phyloP scores from a whole-genome alignment of 371 early-diverging fungal species.

The Mucor piriformis region DNA sequence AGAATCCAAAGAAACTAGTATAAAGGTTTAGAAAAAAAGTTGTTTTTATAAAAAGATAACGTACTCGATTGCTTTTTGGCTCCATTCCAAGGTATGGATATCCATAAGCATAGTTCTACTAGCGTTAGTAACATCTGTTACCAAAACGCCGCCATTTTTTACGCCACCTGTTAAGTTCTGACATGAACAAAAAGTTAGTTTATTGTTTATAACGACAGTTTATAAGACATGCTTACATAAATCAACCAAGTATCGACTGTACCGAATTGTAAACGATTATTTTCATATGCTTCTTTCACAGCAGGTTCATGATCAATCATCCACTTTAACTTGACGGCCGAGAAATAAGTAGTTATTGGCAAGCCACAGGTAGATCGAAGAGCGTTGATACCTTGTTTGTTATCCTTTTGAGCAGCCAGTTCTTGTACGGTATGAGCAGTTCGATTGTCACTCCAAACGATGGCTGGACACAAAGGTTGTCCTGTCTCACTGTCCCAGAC shows the following conservation, averaged over 20 bases:
- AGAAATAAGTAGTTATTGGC: constrained; percentile 94
- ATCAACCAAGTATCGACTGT: constrained; percentile 91
- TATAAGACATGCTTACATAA: constrained; percentile 30
- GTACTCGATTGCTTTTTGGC: constrained; percentile 70
- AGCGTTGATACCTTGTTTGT: constrained; percentile 43
- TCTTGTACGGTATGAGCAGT: constrained; percentile 75
- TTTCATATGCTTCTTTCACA: constrained; percentile 57
- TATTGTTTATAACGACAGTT: constrained; percentile 21
- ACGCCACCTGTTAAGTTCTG: constrained; percentile 80
- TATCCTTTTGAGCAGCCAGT: constrained; percentile 46
- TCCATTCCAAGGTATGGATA: constrained; percentile 82
- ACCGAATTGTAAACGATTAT: constrained; percentile 68
- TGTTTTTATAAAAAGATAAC: constrained; percentile 1
- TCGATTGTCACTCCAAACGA: constrained; percentile 95
- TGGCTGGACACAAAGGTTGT: constrained; percentile 83
- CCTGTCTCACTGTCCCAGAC: constrained; percentile 91
- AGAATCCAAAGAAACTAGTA: constrained; percentile 44
- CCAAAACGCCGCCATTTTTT: constrained; percentile 71
- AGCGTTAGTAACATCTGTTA: constrained; percentile 96
- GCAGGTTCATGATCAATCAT: constrained; percentile 79
- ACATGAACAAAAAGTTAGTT: constrained; percentile 25
- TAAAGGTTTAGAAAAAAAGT: constrained; percentile 57
- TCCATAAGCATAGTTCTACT: constrained; percentile 95
- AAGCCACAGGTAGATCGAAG: constrained; percentile 76
- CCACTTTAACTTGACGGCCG: constrained; percentile 92